Evolutionary conservation across 768 basidiomycete species (phyloP).

Genomic region (Phlebiopsis flavidoalba): DNA sequence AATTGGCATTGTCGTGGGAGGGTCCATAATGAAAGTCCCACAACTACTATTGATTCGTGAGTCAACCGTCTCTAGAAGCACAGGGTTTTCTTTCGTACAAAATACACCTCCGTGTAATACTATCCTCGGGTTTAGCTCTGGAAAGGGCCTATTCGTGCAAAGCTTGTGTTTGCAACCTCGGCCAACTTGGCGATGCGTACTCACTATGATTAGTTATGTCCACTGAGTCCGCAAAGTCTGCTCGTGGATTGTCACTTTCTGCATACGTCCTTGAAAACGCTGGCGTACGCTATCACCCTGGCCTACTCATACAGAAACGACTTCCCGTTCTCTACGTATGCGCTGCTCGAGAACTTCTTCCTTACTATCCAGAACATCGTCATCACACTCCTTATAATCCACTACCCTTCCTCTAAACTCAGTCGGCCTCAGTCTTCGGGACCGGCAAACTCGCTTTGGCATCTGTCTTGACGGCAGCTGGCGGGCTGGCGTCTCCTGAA

Average conservation of each 20-base stretch:
- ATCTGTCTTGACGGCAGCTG: constrained; percentile 27
- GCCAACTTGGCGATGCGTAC: not conserved
- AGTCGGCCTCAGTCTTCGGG: constrained; percentile 17
- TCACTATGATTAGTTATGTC: constrained; percentile 48
- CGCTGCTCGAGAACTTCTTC: constrained; percentile 91
- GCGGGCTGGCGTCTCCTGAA: constrained; percentile 37
- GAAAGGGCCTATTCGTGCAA: not conserved
- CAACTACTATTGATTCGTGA: constrained; percentile 84
- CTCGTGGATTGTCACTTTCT: constrained; percentile 80
- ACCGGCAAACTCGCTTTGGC: constrained; percentile 28
- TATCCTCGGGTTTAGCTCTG: not conserved
- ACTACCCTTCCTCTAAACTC: constrained; percentile 42
- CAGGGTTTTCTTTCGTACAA: not conserved
- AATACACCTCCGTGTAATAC: not conserved
- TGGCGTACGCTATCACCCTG: constrained; percentile 85
- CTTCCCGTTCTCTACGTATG: constrained; percentile 97
- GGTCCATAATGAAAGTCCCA: constrained; percentile 94
- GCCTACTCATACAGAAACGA: constrained; percentile 79
- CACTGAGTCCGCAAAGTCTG: constrained; percentile 66
- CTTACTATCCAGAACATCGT: constrained; percentile 82
- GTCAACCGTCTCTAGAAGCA: constrained; percentile 22
- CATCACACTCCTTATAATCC: constrained; percentile 85
- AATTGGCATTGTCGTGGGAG: constrained; percentile 87
- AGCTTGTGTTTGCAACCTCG: not conserved
- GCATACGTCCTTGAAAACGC: constrained; percentile 89